phyloP scores from a whole-genome alignment of 257 asterid genomes.

The Nicotiana benthamiana region DNA sequence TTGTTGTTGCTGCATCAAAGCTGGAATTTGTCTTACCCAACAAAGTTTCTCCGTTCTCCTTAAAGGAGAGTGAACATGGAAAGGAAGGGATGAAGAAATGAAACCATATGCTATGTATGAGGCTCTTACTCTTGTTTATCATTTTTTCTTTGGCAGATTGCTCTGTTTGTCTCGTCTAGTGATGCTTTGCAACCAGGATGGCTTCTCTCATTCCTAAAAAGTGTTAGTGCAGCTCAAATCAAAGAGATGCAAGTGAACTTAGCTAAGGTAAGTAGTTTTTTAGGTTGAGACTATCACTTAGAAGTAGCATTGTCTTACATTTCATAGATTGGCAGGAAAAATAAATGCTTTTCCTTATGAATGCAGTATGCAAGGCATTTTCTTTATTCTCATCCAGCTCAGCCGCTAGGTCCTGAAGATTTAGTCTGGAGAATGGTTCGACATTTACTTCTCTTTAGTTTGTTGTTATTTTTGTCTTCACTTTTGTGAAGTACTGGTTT shows the following conservation, averaged over 20 bases:
- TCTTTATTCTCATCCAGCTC: slow-evolving; percentile 88
- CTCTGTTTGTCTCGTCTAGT: slow-evolving; percentile 68
- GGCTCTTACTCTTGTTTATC: slow-evolving; percentile 8
- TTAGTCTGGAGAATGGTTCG: slow-evolving; percentile 92
- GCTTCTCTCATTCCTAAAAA: slow-evolving; percentile 62
- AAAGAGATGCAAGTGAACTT: slow-evolving; percentile 55
- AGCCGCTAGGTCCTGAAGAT: slow-evolving; percentile 93
- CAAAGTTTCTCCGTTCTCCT: neutral
- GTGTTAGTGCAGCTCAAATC: slow-evolving; percentile 53
- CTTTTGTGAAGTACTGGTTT: neutral
- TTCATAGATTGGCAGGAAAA: neutral
- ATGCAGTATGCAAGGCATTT: slow-evolving; percentile 85
- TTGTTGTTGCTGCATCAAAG: neutral
- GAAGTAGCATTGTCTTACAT: neutral
- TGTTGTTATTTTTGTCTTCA: neutral
- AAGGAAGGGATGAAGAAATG: neutral
- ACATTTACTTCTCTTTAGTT: slow-evolving; percentile 17
- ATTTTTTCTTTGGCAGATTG: slow-evolving; percentile 50
- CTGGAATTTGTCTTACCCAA: neutral
- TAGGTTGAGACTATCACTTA: neutral
- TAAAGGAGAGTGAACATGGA: neutral
- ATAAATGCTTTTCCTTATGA: neutral
- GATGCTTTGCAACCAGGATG: slow-evolving; percentile 78
- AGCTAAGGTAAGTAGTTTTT: slow-evolving; percentile 57
- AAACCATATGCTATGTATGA: slow-evolving; percentile 6